Conservation (phyloP, 1,284 basidiomycete species). For the Moniliophthora roreri region DNA sequence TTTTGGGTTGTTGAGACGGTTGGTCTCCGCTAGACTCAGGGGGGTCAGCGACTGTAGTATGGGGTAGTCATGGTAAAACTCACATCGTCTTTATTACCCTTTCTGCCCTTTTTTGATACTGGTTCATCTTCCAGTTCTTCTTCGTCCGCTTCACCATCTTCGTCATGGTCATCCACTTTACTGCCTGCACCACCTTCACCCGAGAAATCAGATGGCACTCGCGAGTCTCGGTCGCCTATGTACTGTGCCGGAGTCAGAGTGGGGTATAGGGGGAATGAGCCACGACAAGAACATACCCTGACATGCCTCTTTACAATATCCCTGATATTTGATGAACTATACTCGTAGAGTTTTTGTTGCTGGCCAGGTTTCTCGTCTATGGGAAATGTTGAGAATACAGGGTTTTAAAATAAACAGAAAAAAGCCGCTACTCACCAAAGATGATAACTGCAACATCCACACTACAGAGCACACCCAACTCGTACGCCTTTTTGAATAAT, state of each 20-base stretch:
- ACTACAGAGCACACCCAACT: slow-evolving; percentile 68
- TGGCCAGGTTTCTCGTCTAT: slow-evolving; percentile 39
- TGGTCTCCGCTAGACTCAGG: background rate
- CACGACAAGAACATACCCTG: slow-evolving; percentile 34
- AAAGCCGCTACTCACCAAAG: slow-evolving; percentile 41
- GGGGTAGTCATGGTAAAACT: background rate
- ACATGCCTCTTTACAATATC: slow-evolving; percentile 43
- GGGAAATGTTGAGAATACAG: slow-evolving; percentile 7
- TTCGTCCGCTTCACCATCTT: slow-evolving; percentile 46
- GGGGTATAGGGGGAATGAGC: background rate
- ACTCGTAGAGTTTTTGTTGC: slow-evolving; percentile 52
- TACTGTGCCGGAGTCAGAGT: slow-evolving; percentile 34
- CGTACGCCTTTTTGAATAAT: slow-evolving; percentile 74
- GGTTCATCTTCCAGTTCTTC: slow-evolving; percentile 34
- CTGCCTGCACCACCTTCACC: slow-evolving; percentile 22
- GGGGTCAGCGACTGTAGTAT: background rate
- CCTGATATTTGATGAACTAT: slow-evolving; percentile 44
- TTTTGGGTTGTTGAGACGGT: too few relatives aligned
- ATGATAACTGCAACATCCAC: slow-evolving; percentile 73
- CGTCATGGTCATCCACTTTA: slow-evolving; percentile 34
- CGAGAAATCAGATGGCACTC: slow-evolving; percentile 43
- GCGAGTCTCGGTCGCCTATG: slow-evolving; percentile 47
- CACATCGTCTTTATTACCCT: background rate
- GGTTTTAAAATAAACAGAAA: slow-evolving; percentile 8
- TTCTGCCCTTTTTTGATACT: background rate